phyloP scores from a whole-genome alignment of 2,329 filamentous ascomycete genomes.

The Sordariomycetes sp. region DNA sequence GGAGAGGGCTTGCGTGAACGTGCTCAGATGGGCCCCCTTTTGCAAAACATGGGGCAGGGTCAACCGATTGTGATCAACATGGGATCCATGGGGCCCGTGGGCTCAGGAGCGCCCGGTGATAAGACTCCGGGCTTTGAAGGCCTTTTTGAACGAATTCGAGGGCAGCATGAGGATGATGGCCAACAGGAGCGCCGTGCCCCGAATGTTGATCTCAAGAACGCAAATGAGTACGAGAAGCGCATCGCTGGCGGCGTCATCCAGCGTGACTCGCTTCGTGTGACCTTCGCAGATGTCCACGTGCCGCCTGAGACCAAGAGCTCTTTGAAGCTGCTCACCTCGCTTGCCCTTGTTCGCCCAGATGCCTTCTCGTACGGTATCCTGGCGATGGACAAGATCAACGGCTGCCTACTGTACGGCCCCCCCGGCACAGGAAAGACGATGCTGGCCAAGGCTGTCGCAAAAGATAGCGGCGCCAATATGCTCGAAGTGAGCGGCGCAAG shows the following conservation, averaged over 20 bases:
- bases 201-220: conserved; percentile 22
- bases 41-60: no score
- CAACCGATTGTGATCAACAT: no score
- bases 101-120: conserved; percentile 14
- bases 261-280: conserved; percentile 71
- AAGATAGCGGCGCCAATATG: conserved; percentile 59
- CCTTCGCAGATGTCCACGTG: conserved; percentile 80
- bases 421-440: conserved; percentile 72
- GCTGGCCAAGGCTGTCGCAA: conserved; percentile 59
- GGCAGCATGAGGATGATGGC: not conserved
- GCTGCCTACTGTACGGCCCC: conserved; percentile 79
- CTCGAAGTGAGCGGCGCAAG: conserved; percentile 86
- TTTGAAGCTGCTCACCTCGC: conserved; percentile 77
- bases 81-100: no score
- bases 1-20: conserved; percentile 16
- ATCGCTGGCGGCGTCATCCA: conserved; percentile 76
- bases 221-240: conserved; percentile 72
- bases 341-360: conserved; percentile 80
- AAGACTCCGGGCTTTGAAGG: conserved; percentile 10
- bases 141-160: conserved; percentile 3
- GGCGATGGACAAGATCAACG: conserved; percentile 82
- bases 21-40: conserved; percentile 20
- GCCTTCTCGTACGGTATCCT: conserved; percentile 96
- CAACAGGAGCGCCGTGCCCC: not conserved
- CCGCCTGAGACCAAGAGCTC: conserved; percentile 76